Evolutionary conservation across 768 basidiomycete species (phyloP).

Genomic region (Tricholoma bakamatsutake): DNA sequence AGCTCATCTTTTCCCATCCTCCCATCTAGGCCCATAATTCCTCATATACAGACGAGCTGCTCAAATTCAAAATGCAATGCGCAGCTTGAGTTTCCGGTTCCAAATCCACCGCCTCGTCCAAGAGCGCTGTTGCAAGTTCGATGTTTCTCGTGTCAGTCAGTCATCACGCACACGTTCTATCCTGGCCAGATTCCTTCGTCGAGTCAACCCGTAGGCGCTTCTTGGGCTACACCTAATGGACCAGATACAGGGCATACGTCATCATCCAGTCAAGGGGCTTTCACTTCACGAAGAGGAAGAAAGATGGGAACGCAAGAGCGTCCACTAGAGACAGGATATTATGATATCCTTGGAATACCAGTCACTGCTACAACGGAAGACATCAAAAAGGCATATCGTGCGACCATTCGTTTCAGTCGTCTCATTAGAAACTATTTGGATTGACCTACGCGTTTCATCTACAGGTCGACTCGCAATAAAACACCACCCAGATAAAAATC

Average conservation of each 20-base stretch:
- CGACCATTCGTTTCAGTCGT: slow-evolving; percentile 17
- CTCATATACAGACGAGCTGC: slow-evolving; percentile 65
- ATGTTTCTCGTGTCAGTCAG: slow-evolving; percentile 61
- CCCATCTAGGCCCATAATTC: slow-evolving; percentile 59
- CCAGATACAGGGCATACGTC: slow-evolving; percentile 16
- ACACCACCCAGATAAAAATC: slow-evolving; percentile 91
- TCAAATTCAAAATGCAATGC: slow-evolving; percentile 41
- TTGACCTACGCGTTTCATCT: slow-evolving; percentile 1
- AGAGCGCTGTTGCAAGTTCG: slow-evolving; percentile 58
- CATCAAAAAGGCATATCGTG: slow-evolving; percentile 88
- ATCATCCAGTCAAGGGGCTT: slow-evolving; percentile 17
- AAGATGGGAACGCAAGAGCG: slow-evolving; percentile 87
- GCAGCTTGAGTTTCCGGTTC: slow-evolving; percentile 64
- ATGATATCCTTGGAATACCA: slow-evolving; percentile 75
- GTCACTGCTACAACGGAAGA: slow-evolving; percentile 76
- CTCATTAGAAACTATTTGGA: not conserved
- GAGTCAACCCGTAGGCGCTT: slow-evolving; percentile 4
- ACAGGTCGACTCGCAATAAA: slow-evolving; percentile 82
- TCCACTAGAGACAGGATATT: slow-evolving; percentile 88
- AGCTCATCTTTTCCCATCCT: slow-evolving; percentile 42
- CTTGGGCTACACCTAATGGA: slow-evolving; percentile 2
- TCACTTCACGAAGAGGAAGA: slow-evolving; percentile 43
- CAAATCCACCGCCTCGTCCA: slow-evolving; percentile 47
- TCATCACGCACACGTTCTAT: slow-evolving; percentile 64
- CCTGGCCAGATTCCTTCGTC: slow-evolving; percentile 47